Base-by-base conservation (phyloP, 2,329 filamentous ascomycete species). In the Sporothrix variecibatus region DNA sequence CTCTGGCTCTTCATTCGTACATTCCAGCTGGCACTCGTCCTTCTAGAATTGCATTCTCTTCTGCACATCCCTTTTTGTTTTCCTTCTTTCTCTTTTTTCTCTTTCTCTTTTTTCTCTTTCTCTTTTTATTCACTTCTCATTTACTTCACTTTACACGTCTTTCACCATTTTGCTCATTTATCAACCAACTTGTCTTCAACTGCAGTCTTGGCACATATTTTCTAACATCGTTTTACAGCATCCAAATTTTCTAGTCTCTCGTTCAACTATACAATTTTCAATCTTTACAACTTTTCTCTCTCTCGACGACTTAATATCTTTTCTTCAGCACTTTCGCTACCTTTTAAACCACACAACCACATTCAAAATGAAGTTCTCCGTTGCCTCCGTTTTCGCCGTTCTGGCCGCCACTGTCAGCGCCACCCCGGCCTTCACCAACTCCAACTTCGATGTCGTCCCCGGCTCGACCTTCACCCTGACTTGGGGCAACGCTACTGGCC, bases 401-500 rank as follows among this genome's bases (percentile, higher is more conserved):
- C 81, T 83, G 78, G 77, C 81, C 71, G 79, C 82, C 77, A 76
- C 78, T 28, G 80, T 73, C 72, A 72, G 77, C 72, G 81, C 79
- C 72, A 71, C 75, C 73, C 78, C 79, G 67, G 53, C 74, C 11
- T 78, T 83, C 74, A 80, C 79, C 78, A 83, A 82, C 79, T 75
- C 71, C 72, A 68, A 64, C 43, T 82, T 78, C 72, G 51, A 64
- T 49, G 76, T 86, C 72, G 60, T 75, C 58, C 80, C 81, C 73
- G 84, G 83, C 75, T 40, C 80, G 78, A 78, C 84, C 71, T 86
- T 86, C 79, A 81, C 80, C 72, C 80, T 87, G 74, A 85, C 79
- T 71, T 87, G 85, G 85, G 46, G 75, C 69, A 81, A 80, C 38
- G 83, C 82, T 46, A 71, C 75, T 3, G 84, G 84, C 53, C 80